A percentile compares a stretch with the other conserved stretches of the same genome.
phyloP scores from a whole-genome alignment of 2,329 filamentous ascomycete species.

The Lachnellula cervina region DNA sequence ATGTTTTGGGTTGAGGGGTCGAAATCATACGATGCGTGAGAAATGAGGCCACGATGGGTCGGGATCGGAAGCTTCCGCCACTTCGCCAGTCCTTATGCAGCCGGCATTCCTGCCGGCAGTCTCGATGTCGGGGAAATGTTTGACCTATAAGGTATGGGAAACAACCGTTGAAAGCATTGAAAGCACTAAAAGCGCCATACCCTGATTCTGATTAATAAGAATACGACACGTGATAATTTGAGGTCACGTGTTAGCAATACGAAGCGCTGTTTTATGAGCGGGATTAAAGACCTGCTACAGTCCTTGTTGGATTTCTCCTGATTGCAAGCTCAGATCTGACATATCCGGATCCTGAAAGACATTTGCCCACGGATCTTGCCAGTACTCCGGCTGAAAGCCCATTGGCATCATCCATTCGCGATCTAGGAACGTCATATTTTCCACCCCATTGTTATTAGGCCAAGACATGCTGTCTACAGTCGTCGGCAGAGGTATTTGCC shows the following conservation, averaged over 20 bases:
- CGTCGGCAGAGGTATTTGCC: background rate
- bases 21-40: conserved; percentile 2
- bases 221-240: background rate
- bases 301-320: background rate
- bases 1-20: background rate
- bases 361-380: conserved; percentile 14
- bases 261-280: background rate
- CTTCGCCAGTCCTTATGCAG: background rate
- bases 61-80: background rate
- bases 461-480: background rate
- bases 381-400: conserved; percentile 10
- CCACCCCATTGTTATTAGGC: background rate
- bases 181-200: no score
- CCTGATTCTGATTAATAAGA: background rate
- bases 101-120: background rate
- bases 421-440: conserved; percentile 3
- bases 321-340: conserved; percentile 1
- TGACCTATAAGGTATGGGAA: no score
- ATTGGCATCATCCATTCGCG: conserved; percentile 15
- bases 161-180: no score
- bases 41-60: conserved; percentile 4
- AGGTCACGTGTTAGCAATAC: background rate
- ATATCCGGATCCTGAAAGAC: conserved; percentile 9
- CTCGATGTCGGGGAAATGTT: background rate
- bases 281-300: background rate